Base-by-base conservation (phyloP, 2,329 filamentous ascomycete species). In the Fonsecaea erecta region DNA sequence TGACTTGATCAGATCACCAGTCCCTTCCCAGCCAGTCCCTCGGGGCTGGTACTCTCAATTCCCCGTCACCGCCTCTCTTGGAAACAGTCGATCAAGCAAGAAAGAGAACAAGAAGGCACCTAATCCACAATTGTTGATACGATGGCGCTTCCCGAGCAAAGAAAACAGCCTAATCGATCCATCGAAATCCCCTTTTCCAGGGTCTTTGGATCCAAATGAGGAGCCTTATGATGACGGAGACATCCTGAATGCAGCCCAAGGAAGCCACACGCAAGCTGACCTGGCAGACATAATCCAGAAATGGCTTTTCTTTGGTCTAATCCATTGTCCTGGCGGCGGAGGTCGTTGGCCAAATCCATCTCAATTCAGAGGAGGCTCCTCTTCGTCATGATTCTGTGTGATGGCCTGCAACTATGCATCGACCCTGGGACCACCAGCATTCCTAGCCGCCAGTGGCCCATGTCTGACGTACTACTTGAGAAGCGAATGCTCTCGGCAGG, bases 321-420 rank as follows among this genome's bases (percentile, higher is more conserved):
- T 56, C 8, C 32, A 56, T 56, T n/a, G 53, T 4, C 12, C 34
- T 56, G 34, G 53, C 53, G n/a, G 53, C 53, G 24, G 53, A 56
- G 5, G 11, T 26, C 9, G 53, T 43, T 14, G 53, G 53, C 16
- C 53, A 24, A 24, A 56, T 56, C 32, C 53, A 56, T 56, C 26
- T 56, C 6, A 35, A 43, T 26, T 26, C 24, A 30, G 32, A 43
- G 35, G 53, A 56, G 14, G 5, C 34, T 43, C 8, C 37, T 24
- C 21, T 43, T 34, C 24, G 34, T 43, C 53, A 56, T 56, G 53
- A 56, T 43, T 11, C n/a, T 56, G n/a, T 56, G 53, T 24, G 53
- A 56, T 9, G 53, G 30, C 3, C 53, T 56, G 24, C 53, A 43
- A n/a, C 24, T 56, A 40, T 56, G n/a, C 18, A 21, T 56, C 34